These are phyloP conservation scores for Crassisporium funariophilum DNA, from an alignment of 768 basidiomycete genomes.

Conservation along the genomic window DNA sequence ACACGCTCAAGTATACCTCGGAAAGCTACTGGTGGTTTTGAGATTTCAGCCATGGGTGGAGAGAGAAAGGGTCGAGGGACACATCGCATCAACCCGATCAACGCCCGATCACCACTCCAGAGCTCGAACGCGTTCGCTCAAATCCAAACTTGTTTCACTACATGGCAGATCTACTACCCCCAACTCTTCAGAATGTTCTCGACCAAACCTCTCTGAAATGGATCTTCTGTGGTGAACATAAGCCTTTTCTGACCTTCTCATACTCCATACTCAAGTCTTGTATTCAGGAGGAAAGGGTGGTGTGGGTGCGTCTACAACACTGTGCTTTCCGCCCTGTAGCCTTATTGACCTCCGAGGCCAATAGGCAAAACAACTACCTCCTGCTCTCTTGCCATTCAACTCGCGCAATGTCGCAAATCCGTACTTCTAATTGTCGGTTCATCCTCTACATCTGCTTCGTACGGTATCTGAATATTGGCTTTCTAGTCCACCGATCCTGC, in stretches of 20 bases:
- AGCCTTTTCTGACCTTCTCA: constrained; percentile 31
- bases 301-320: constrained; percentile 69
- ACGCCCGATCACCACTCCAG: not conserved
- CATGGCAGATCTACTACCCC: constrained; percentile 67
- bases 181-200: constrained; percentile 92
- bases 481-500: constrained; percentile 97
- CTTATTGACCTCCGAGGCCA: constrained; percentile 8
- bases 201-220: constrained; percentile 94
- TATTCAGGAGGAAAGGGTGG: constrained; percentile 93
- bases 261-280: constrained; percentile 9
- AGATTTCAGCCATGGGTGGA: constrained; percentile 15
- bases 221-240: constrained; percentile 92
- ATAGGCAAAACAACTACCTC: constrained; percentile 97
- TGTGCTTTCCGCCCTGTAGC: not conserved
- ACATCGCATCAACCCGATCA: constrained; percentile 12
- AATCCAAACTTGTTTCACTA: constrained; percentile 12
- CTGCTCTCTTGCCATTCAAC: constrained; percentile 96
- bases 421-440: constrained; percentile 91
- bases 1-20: constrained; percentile 2
- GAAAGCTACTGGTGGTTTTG: constrained; percentile 9
- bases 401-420: constrained; percentile 88
- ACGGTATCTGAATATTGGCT: constrained; percentile 4
- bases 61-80: constrained; percentile 11
- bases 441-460: not conserved
- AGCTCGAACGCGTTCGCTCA: constrained; percentile 3